Evolutionary conservation across 164 flowering plant species (phyloP).

Genomic region (Aristolochia contorta): DNA sequence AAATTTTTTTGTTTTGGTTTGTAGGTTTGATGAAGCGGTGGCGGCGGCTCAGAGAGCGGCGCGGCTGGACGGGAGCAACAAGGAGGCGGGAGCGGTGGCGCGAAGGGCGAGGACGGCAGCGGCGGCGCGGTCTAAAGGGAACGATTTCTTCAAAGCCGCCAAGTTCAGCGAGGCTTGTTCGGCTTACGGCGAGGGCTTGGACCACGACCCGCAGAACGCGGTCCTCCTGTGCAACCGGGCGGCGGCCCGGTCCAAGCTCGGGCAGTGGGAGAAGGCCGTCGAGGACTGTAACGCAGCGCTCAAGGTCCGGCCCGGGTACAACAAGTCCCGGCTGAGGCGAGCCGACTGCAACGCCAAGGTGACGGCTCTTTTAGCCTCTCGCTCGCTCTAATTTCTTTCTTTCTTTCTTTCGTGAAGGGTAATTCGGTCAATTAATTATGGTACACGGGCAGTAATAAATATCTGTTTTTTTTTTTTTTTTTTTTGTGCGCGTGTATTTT

Average conservation of each 20-base stretch:
- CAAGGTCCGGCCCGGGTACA: slow-evolving; percentile 45
- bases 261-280: slow-evolving; percentile 66
- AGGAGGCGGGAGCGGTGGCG: slow-evolving; percentile 24
- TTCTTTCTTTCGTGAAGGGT: not conserved
- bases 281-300: slow-evolving; percentile 76
- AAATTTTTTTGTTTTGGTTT: not conserved
- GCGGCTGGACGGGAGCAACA: slow-evolving; percentile 42
- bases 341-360: slow-evolving; percentile 83
- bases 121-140: slow-evolving; percentile 55
- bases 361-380: not conserved
- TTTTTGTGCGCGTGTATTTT: too few relatives aligned
- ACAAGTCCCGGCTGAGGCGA: slow-evolving; percentile 65
- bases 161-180: slow-evolving; percentile 51
- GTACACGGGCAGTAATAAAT: not conserved
- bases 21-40: slow-evolving; percentile 71
- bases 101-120: slow-evolving; percentile 39
- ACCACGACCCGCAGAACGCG: slow-evolving; percentile 62
- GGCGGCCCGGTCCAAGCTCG: slow-evolving; percentile 59
- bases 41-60: slow-evolving; percentile 42
- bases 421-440: too few relatives aligned
- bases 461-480: not conserved
- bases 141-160: slow-evolving; percentile 53
- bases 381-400: too few relatives aligned
- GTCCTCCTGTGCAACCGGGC: slow-evolving; percentile 76
- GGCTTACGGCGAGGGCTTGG: slow-evolving; percentile 59